Base-by-base conservation (phyloP, 1,284 basidiomycete genomes). In the Papiliotrema flavescens region DNA sequence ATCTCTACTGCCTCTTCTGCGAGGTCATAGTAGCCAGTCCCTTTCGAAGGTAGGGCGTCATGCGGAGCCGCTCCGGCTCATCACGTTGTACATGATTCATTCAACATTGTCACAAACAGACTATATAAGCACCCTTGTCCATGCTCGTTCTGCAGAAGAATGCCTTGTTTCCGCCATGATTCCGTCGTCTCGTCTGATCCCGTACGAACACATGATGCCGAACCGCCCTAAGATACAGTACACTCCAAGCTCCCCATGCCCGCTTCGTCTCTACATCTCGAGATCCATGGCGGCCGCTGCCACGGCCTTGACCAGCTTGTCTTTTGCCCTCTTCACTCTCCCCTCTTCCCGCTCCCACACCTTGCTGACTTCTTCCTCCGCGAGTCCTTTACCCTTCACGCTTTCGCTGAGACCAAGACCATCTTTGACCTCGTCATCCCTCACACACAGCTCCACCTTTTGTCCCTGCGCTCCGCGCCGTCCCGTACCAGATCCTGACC, bases 371-470 rank as follows among this genome's bases (percentile, higher is more conserved):
- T 69, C 70, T 42, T 69, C 64, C 45, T 70, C 72, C 2, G 68
- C 69, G 35, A 60, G 32, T n/a, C 67, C 67, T 28, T 59, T 54
- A 1, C 43, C 47, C 37, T 28, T 37, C 3, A 17, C 51, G 19
- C 22, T 53, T 15, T 40, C 55, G 13, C 19, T 24, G 3, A 50
- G 48, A 5, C 65, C 68, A 34, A 74, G 54, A 11, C 67, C 71
- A 7, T 61, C 60, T 22, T 55, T 61, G 8, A 72, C 53, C 39
- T 75, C 73, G 17, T 70, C 70, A 40, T 73, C 70, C 13, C 66
- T 56, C 5, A 71, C 63, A 40, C 63, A 69, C 13, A 73, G 56
- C 54, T 69, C 67, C 17, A 74, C 61, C 24, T 61, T 67, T 1
- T 61, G 59, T 2, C 53, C 62, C 0, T 51, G 44, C n/a, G 40